Percentiles rank a stretch among this genome's conserved stretches.
Evolutionary conservation across 345 rosid genomes (phyloP).

Genomic region (Hevea brasiliensis): DNA sequence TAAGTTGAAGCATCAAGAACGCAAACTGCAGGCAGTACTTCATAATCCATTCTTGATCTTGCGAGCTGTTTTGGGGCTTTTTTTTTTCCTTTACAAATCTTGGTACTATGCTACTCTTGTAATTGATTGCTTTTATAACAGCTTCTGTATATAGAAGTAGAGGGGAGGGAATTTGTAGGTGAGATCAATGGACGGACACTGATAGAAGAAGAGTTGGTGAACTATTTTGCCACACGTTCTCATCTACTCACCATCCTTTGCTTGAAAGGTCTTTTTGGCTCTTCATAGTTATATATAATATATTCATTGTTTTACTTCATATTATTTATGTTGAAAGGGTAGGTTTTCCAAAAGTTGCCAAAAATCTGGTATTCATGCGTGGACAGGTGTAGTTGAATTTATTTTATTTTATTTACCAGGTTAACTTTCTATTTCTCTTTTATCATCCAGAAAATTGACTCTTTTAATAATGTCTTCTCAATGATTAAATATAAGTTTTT

Average conservation of each 20-base stretch:
- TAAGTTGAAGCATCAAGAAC: slow-evolving; percentile 88
- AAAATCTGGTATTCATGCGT: no score
- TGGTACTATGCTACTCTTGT: neutral
- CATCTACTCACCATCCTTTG: slow-evolving; percentile 45
- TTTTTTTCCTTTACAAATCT: neutral
- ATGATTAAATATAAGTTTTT: no score
- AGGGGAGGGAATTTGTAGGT: slow-evolving; percentile 12
- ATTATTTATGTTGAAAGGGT: neutral
- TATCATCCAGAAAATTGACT: no score
- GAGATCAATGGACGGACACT: slow-evolving; percentile 10
- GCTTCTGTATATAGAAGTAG: slow-evolving; percentile 24
- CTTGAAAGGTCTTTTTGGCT: neutral
- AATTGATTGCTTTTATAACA: neutral
- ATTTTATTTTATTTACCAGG: no score
- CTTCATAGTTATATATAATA: neutral
- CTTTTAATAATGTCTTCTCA: no score
- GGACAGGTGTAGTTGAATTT: no score
- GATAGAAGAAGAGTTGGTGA: slow-evolving; percentile 61
- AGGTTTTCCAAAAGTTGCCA: neutral
- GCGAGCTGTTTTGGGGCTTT: neutral
- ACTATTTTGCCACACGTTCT: slow-evolving; percentile 54
- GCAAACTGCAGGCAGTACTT: slow-evolving; percentile 47
- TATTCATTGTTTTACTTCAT: neutral
- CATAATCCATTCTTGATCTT: slow-evolving; percentile 34
- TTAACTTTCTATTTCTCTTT: no score